These are phyloP conservation scores for Mastigamoeba balamuthi DNA, from an alignment of 78 protist species.

Conservation along the genomic window DNA sequence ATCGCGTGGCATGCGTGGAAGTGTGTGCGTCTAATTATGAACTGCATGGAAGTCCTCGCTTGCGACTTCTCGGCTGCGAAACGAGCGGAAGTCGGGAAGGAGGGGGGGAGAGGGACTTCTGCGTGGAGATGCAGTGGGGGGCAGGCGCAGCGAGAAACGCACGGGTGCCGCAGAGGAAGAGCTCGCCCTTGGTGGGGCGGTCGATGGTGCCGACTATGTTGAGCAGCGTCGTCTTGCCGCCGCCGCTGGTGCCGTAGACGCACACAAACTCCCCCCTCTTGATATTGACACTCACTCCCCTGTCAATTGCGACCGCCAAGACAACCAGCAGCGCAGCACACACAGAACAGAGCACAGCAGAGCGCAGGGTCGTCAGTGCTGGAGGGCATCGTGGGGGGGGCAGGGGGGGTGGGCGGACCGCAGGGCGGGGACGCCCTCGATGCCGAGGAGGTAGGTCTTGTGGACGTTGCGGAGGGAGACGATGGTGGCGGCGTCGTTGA, in stretches of 20 bases:
- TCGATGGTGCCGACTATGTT: slow-evolving; percentile 92
- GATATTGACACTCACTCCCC: slow-evolving; percentile 69
- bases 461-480: slow-evolving; percentile 74
- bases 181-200: slow-evolving; percentile 84
- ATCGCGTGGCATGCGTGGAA: background rate
- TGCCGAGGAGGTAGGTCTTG: slow-evolving; percentile 89
- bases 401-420: slow-evolving; percentile 21
- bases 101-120: no score
- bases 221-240: slow-evolving; percentile 86
- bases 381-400: background rate
- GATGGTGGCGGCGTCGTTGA: no score
- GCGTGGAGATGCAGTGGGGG: no score
- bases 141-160: no score
- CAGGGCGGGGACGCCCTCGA: slow-evolving; percentile 94
- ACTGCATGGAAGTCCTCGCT: no score
- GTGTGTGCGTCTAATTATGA: no score
- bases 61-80: no score
- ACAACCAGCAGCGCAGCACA: no score
- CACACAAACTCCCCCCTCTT: slow-evolving; percentile 78
- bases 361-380: background rate
- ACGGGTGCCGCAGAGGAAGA: slow-evolving; percentile 60
- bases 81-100: no score
- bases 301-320: no score
- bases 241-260: slow-evolving; percentile 89
- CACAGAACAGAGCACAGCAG: no score